Evolutionary conservation across 768 basidiomycete genomes (phyloP), one percentile per base, ranked within the genome.

Genomic region (Kockovaella imperatae): DNA sequence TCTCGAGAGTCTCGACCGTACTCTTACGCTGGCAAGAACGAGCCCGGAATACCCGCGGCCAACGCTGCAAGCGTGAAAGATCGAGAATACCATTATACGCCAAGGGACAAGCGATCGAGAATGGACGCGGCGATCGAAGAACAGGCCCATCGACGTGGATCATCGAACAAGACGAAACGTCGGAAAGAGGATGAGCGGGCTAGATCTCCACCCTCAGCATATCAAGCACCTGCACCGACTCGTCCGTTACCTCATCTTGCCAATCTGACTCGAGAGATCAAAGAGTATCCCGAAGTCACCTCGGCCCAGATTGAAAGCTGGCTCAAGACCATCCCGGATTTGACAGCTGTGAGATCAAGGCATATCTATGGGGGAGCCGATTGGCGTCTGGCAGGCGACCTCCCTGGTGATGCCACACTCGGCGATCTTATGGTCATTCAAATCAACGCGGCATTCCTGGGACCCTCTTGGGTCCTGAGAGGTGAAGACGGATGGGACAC

Each of bases 41-140:
- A 60, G 25, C 41, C 56, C 21, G 18, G 8, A 8, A 20, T 7
- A 8, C n/a, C 45, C n/a, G 25, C 51, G 18, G 28, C 43, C 31
- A 5, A 34, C n/a, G n/a, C 49, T 34, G 50, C 43, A 17, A 7
- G 13, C 4, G 42, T 26, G 4, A 35, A 34, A 32, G 21, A 49
- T 26, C n/a, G 51, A 17, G 59, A 64, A n/a, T 64, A 60, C 34
- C 47, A 52, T 40, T 63, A 65, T 36, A 45, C 42, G 5, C 57
- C 52, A 4, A 35, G 53, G 2, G 61, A 61, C 21, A 59, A 60
- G 18, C 52, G 61, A 39, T 58, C 64, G 11, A 35, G 64, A 15
- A 60, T 67, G 61, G 64, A 67, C 35, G 54, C 57, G 10, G 64
- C 64, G 3, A 62, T 67, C n/a, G 64, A 67, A 31, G 64, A 60